phyloP scores from a whole-genome alignment of 148 eudicot genomes.

The Camellia lanceoleosa region DNA sequence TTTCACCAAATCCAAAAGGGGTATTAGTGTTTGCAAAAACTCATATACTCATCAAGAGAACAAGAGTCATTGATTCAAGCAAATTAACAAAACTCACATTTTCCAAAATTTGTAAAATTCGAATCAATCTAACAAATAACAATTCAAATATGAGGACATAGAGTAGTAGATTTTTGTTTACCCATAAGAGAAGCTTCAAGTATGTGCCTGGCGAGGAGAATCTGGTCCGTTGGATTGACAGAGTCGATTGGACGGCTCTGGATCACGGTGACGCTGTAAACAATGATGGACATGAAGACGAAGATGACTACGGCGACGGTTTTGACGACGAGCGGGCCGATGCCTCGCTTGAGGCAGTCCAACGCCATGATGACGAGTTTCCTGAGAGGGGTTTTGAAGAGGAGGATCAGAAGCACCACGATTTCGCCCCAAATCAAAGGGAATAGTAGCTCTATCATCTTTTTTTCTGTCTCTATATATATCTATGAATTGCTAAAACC shows the following conservation, averaged over 20 bases:
- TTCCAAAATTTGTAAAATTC: neutral
- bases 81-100: too few species aligned
- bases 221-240: slow-evolving; percentile 59
- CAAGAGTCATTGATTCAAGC: too few species aligned
- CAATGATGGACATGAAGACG: slow-evolving; percentile 38
- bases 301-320: slow-evolving; percentile 47
- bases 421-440: slow-evolving; percentile 40
- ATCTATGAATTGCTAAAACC: neutral
- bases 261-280: slow-evolving; percentile 36
- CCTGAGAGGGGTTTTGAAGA: slow-evolving; percentile 62
- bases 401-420: slow-evolving; percentile 37
- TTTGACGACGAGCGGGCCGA: slow-evolving; percentile 62
- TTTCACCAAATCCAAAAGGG: too few species aligned
- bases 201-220: slow-evolving; percentile 43
- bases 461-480: neutral
- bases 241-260: slow-evolving; percentile 30
- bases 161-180: slow-evolving; percentile 11
- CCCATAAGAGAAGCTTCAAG: slow-evolving; percentile 83
- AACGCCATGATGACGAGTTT: slow-evolving; percentile 46
- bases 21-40: too few species aligned
- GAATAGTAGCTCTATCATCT: slow-evolving; percentile 54
- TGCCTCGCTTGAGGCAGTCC: slow-evolving; percentile 62
- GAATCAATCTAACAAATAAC: neutral
- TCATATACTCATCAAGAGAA: too few species aligned
- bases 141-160: neutral